Percentiles rank a stretch among this genome's conserved stretches.
These are phyloP conservation scores for Eutrema salsugineum DNA, from an alignment of 441 rosid species.

Conservation along the genomic window DNA sequence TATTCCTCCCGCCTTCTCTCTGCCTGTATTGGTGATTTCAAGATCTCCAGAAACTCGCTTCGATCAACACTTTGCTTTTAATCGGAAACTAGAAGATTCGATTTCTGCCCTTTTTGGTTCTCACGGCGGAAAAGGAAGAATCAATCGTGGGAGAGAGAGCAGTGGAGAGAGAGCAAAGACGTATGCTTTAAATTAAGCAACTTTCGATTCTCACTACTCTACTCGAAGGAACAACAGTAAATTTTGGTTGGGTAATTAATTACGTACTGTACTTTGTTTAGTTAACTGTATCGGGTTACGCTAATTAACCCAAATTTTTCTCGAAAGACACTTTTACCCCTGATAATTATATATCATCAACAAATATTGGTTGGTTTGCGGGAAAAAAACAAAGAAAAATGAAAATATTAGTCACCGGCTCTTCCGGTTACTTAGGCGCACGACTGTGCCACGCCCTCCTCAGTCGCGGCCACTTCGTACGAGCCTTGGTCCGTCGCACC, in stretches of 20 bases:
- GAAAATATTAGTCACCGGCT: slow-evolving; percentile 78
- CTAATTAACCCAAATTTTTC: not conserved
- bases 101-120: not conserved
- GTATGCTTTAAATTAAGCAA: not conserved
- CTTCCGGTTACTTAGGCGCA: slow-evolving; percentile 87
- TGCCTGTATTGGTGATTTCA: not conserved
- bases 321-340: not conserved
- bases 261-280: not conserved
- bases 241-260: not conserved
- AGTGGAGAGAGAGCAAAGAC: not conserved
- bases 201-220: not conserved
- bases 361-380: not conserved
- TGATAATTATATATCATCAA: not conserved
- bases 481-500: slow-evolving; percentile 81
- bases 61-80: slow-evolving; percentile 6
- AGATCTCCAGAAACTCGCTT: slow-evolving; percentile 11
- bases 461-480: slow-evolving; percentile 55
- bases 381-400: slow-evolving; percentile 7
- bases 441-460: slow-evolving; percentile 70
- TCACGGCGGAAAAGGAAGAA: slow-evolving; percentile 9
- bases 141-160: slow-evolving; percentile 5
- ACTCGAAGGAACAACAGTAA: not conserved
- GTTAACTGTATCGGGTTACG: not conserved
- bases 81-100: slow-evolving; percentile 26
- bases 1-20: slow-evolving; percentile 5